Percentiles rank a stretch among this genome's conserved stretches.
phyloP scores from a whole-genome alignment of 2,329 filamentous ascomycete species.

The Penicillium brevicompactum region DNA sequence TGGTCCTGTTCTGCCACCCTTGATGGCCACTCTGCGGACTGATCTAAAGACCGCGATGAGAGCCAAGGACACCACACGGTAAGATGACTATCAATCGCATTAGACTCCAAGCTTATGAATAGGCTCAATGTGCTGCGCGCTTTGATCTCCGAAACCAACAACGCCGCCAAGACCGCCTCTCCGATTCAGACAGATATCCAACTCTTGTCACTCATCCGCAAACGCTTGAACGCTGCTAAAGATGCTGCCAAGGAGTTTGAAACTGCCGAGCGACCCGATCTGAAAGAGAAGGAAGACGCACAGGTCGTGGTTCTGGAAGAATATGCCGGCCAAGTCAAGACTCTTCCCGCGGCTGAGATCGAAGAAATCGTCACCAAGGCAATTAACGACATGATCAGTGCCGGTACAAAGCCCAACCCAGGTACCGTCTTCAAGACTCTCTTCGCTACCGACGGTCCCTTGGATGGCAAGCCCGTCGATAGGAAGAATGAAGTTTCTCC shows the following conservation, averaged over 20 bases:
- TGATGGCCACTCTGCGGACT: conserved; percentile 47
- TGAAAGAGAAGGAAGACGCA: conserved; percentile 49
- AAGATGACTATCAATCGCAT: neutral
- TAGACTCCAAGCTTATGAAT: neutral
- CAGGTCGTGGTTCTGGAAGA: conserved; percentile 48
- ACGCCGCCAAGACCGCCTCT: conserved; percentile 48
- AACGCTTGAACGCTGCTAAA: conserved; percentile 41
- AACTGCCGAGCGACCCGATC: conserved; percentile 44
- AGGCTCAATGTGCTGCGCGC: conserved; percentile 53
- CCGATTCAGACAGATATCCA: conserved; percentile 52
- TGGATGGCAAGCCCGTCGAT: conserved; percentile 49
- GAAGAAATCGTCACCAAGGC: conserved; percentile 37
- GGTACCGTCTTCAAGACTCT: conserved; percentile 47
- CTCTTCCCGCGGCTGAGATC: conserved; percentile 46
- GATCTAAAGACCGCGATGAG: conserved; percentile 54
- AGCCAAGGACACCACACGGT: conserved; percentile 52
- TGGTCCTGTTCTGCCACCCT: conserved; percentile 39
- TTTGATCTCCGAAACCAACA: conserved; percentile 53
- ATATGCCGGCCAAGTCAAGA: conserved; percentile 46
- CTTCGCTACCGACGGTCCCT: conserved; percentile 42
- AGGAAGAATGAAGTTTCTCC: conserved; percentile 40
- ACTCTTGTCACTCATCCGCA: conserved; percentile 49
- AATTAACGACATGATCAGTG: conserved; percentile 38
- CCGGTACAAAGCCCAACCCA: conserved; percentile 38
- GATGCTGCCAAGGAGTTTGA: conserved; percentile 46